Percentiles rank a stretch among this genome's conserved stretches.
These are phyloP conservation scores for Pinus tabuliformis DNA, from an alignment of 75 land plant genomes.

Conservation along the genomic window DNA sequence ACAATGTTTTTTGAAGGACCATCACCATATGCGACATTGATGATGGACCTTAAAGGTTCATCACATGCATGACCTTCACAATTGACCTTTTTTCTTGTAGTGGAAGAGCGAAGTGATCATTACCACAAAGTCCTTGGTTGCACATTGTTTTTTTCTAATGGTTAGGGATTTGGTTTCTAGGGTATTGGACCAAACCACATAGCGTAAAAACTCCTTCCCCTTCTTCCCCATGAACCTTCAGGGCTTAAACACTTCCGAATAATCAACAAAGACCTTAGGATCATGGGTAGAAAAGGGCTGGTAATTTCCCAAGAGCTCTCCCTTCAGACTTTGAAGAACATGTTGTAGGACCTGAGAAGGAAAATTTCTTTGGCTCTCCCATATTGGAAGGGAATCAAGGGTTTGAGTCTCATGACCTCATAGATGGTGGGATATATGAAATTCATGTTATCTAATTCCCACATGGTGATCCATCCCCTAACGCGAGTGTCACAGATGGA, in stretches of 20 bases:
- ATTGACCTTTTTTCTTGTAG: no score
- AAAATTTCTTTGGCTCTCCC: conserved; percentile 69
- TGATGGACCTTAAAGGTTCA: no score
- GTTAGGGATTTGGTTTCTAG: conserved; percentile 63
- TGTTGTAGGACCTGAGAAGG: conserved; percentile 56
- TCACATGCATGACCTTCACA: no score
- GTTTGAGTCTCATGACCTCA: conserved; percentile 68
- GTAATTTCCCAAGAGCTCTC: conserved; percentile 79
- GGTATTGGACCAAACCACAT: conserved; percentile 88
- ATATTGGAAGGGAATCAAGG: conserved; percentile 75
- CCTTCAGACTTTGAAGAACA: conserved; percentile 57
- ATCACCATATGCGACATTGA: no score
- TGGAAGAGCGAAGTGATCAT: conserved; percentile 40
- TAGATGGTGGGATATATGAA: conserved; percentile 63
- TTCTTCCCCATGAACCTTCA: conserved; percentile 55
- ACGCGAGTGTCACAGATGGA: conserved; percentile 12
- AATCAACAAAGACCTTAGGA: conserved; percentile 43
- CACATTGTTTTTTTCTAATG: conserved; percentile 80
- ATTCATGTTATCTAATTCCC: conserved; percentile 41
- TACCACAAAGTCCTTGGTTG: conserved; percentile 75
- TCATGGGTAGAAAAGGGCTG: conserved; percentile 70
- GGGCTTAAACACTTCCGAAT: conserved; percentile 49
- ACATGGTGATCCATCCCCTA: conserved; percentile 24
- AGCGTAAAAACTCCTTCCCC: conserved; percentile 53
- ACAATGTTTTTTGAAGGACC: no score